Conservation (phyloP, 441 rosid species). For the Pelargonium citronellum region DNA sequence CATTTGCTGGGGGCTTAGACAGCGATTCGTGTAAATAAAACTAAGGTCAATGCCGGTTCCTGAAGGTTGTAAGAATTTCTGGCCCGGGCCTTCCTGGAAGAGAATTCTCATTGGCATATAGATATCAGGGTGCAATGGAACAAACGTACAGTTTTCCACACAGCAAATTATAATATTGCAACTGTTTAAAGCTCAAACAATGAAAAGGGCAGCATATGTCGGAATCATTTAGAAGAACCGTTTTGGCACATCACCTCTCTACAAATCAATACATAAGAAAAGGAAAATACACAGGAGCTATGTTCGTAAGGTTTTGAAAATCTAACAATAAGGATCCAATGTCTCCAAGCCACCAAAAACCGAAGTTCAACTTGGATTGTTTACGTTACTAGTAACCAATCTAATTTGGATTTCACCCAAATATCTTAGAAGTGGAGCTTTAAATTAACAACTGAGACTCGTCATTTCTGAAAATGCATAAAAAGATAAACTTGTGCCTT, state of each 20-base stretch:
- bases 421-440: too few species aligned
- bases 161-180: slow-evolving; percentile 75
- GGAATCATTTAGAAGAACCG: neutral
- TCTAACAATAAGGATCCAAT: neutral
- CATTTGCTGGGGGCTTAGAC: slow-evolving; percentile 63
- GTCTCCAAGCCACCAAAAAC: too few species aligned
- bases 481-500: too few species aligned
- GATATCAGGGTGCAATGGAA: slow-evolving; percentile 65
- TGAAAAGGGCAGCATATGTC: neutral
- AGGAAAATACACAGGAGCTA: neutral
- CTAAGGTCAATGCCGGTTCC: slow-evolving; percentile 84
- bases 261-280: neutral
- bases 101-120: slow-evolving; percentile 50
- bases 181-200: slow-evolving; percentile 32
- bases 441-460: too few species aligned
- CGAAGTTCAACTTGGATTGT: too few species aligned
- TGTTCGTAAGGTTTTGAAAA: neutral
- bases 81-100: slow-evolving; percentile 69
- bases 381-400: too few species aligned
- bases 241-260: neutral
- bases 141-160: slow-evolving; percentile 59
- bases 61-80: slow-evolving; percentile 65
- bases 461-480: too few species aligned
- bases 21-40: slow-evolving; percentile 74
- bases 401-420: too few species aligned